These are phyloP conservation scores for Ceratobasidium sp. DNA, from an alignment of 1,284 basidiomycete genomes.

Conservation along the genomic window DNA sequence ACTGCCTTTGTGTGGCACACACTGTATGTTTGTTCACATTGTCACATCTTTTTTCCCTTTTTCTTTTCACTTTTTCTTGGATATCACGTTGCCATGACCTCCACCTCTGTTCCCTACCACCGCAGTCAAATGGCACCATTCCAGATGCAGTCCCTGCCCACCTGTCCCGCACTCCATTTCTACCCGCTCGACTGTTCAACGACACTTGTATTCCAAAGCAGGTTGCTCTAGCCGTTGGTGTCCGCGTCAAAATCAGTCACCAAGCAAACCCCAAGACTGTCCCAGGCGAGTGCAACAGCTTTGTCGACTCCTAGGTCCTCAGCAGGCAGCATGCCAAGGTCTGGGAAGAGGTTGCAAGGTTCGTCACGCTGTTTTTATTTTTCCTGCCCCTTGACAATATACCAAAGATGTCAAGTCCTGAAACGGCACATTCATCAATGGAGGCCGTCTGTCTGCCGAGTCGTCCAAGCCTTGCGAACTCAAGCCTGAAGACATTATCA, in stretches of 20 bases:
- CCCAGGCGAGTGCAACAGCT: conserved; percentile 95
- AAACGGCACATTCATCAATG: conserved; percentile 98
- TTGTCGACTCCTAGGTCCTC: conserved; percentile 97
- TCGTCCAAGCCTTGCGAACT: conserved; percentile 94
- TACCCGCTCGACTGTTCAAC: conserved; percentile 97
- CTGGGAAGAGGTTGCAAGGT: conserved; percentile 95
- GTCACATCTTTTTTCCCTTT: too few relatives aligned
- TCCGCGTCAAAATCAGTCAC: conserved; percentile 94
- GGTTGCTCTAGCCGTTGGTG: conserved; percentile 81
- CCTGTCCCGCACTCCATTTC: conserved; percentile 84
- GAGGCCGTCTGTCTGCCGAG: conserved; percentile 90
- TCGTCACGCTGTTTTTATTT: conserved; percentile 48
- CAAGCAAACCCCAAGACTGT: conserved; percentile 98
- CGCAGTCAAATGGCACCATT: conserved; percentile 34
- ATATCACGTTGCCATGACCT: too few relatives aligned
- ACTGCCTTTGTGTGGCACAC: too few relatives aligned
- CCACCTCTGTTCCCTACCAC: conserved; percentile 32
- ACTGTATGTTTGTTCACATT: too few relatives aligned
- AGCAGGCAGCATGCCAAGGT: conserved; percentile 97
- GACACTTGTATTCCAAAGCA: conserved; percentile 97
- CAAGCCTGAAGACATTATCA: conserved; percentile 94
- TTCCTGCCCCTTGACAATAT: conserved; percentile 59
- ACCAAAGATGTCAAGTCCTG: conserved; percentile 99
- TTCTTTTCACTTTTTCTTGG: too few relatives aligned
- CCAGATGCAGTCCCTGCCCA: conserved; percentile 49